These are phyloP conservation scores for Bolboschoenus planiculmis DNA, from an alignment of 176 grass and related monocot species.

Conservation along the genomic window DNA sequence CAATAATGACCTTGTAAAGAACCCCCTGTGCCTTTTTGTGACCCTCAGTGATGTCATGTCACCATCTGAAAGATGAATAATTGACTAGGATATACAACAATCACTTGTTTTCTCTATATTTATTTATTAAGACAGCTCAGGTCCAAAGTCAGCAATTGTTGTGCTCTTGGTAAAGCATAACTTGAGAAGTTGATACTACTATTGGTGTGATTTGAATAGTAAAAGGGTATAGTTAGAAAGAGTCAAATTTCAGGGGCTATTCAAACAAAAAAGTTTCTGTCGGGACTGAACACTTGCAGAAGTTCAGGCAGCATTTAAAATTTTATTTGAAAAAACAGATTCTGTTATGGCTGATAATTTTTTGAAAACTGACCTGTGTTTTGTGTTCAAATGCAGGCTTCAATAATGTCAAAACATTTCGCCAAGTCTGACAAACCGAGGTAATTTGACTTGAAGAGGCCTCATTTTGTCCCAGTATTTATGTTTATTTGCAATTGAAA, in stretches of 20 bases:
- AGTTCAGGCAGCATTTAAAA: background rate
- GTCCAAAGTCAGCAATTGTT: background rate
- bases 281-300: background rate
- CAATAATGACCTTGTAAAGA: background rate
- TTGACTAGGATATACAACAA: background rate
- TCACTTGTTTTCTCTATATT: background rate
- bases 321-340: background rate
- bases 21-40: background rate
- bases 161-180: background rate
- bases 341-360: background rate
- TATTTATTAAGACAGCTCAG: background rate
- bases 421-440: conserved; percentile 82
- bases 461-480: conserved; percentile 7
- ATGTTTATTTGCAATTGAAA: conserved; percentile 7
- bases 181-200: background rate
- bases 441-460: conserved; percentile 35
- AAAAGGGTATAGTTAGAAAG: background rate
- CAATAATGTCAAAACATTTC: conserved; percentile 96
- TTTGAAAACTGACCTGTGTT: conserved; percentile 11
- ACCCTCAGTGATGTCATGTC: background rate
- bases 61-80: background rate
- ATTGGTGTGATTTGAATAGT: background rate
- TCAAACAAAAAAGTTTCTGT: background rate
- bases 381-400: conserved; percentile 53
- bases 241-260: background rate